A percentile compares a stretch with the other conserved stretches of the same genome.
These are phyloP conservation scores for Paecilomyces sp. DNA, from an alignment of 2,329 filamentous ascomycete genomes.

Conservation along the genomic window DNA sequence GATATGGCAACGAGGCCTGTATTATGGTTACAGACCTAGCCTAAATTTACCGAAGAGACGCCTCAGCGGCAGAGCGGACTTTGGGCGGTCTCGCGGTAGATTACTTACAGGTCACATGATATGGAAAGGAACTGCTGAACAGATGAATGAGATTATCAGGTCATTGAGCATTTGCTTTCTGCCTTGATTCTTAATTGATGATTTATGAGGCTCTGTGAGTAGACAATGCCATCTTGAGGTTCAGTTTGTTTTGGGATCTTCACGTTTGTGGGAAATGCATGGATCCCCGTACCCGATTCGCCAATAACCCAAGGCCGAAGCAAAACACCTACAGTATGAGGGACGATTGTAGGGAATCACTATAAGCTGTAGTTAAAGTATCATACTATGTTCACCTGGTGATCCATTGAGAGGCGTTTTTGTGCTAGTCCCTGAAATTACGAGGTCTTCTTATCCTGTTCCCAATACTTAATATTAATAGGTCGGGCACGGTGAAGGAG, in stretches of 20 bases:
- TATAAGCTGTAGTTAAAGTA: no score
- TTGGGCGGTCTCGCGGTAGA: background rate
- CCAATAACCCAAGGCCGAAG: background rate
- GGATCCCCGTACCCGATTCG: background rate
- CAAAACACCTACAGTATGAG: background rate
- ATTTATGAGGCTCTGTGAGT: background rate
- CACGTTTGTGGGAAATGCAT: background rate
- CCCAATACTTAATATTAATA: no score
- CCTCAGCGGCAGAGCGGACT: background rate
- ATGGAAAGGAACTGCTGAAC: background rate
- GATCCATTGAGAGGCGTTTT: no score
- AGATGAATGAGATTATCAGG: background rate
- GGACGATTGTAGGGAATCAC: background rate
- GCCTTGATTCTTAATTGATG: background rate
- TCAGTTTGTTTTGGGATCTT: no score
- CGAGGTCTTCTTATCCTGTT: no score
- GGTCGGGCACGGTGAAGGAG: no score
- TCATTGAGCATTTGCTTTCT: background rate
- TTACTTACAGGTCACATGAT: slow-evolving; percentile 1
- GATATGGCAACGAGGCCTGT: background rate
- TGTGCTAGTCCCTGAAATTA: background rate
- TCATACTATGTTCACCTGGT: no score
- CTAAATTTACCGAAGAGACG: background rate
- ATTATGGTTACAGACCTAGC: background rate
- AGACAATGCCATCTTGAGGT: background rate